Evolutionary conservation across 2,329 filamentous ascomycete genomes (phyloP), one percentile per base, ranked within the genome.

Genomic region (Paecilomyces dactylethromorphus): DNA sequence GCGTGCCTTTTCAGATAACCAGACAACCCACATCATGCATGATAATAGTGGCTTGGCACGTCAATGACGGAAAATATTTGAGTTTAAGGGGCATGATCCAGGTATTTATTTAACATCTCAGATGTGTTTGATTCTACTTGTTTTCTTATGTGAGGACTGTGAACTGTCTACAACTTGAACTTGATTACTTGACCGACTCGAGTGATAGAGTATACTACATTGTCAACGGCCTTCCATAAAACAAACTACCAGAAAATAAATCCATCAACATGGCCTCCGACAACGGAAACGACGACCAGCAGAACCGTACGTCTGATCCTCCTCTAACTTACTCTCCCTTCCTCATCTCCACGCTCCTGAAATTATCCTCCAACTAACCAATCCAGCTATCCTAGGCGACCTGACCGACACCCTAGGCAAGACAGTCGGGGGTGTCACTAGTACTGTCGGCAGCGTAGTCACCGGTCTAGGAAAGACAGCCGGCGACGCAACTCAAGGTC

Each of bases 401-500:
- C 55, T 71, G 13, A 64, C 63, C 35, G 64, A 68, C 54, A 65
- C 66, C 1, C 59, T 68, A 12, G 66, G 67, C 49, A 68, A 64
- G 56, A 70, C 67, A 3, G 64, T 67, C 31, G 59, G 62, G 21
- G 68, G 67, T 49, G 58, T 67, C 3, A 66, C 65, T 13, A 56
- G 54, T 24, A 66, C 65, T 24, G 60, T 66, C 5, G 66, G 68
- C 32, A 62, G 64, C 24, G 55, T 67, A 0, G 59, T 68, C 15
- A 63, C 66, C 58, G 69, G 68, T 26, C 58, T 69, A 13, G 69
- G 69, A 54, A 68, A 66, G 52, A 66, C 67, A 3, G 64, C 66
- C 33, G 65, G 66, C 32, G 63, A 64, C 39, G 64, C 63, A 12
- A 64, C 66, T 51, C 58, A 65, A 53, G 68, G 65, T 5, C 61